Evolutionary conservation across 805 yeast species (phyloP).

Genomic region (Kregervanrija delftensis): DNA sequence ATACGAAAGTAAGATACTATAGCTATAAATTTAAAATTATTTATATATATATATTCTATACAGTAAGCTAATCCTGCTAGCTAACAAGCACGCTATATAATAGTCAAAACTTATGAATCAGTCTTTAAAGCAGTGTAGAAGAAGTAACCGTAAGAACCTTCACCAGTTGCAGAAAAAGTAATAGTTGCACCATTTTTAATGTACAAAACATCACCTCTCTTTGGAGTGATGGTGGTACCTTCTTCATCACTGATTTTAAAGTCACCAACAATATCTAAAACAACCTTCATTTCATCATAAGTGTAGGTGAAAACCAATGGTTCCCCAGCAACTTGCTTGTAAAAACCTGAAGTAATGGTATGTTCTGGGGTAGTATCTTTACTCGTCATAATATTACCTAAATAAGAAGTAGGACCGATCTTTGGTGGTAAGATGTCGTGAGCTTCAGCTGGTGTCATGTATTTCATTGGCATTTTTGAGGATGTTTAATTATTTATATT

Average conservation of each 20-base stretch:
- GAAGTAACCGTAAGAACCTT: slow-evolving; percentile 52
- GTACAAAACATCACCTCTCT: slow-evolving; percentile 61
- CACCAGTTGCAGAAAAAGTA: slow-evolving; percentile 42
- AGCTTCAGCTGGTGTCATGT: slow-evolving; percentile 47
- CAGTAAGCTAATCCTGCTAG: too few species aligned
- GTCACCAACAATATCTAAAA: slow-evolving; percentile 58
- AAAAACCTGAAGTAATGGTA: slow-evolving; percentile 62
- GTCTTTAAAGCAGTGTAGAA: slow-evolving; percentile 48
- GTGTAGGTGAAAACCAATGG: slow-evolving; percentile 55
- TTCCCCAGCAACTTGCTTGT: slow-evolving; percentile 57
- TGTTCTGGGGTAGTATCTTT: slow-evolving; percentile 45
- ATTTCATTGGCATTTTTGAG: slow-evolving; percentile 46
- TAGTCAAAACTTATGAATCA: background rate
- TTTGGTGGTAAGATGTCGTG: slow-evolving; percentile 48
- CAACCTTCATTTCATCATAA: slow-evolving; percentile 63
- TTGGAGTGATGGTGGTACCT: slow-evolving; percentile 48
- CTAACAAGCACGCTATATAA: too few species aligned
- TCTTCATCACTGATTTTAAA: slow-evolving; percentile 54
- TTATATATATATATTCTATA: too few species aligned
- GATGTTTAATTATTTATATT: background rate
- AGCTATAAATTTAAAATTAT: too few species aligned
- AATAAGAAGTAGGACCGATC: slow-evolving; percentile 56
- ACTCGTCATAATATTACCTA: slow-evolving; percentile 55
- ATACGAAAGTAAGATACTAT: too few species aligned
- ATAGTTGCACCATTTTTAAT: slow-evolving; percentile 58